Percentiles rank a stretch among this genome's conserved stretches.
Conservation (phyloP, 1,284 basidiomycete species). For the Ceratobasidium sp. region DNA sequence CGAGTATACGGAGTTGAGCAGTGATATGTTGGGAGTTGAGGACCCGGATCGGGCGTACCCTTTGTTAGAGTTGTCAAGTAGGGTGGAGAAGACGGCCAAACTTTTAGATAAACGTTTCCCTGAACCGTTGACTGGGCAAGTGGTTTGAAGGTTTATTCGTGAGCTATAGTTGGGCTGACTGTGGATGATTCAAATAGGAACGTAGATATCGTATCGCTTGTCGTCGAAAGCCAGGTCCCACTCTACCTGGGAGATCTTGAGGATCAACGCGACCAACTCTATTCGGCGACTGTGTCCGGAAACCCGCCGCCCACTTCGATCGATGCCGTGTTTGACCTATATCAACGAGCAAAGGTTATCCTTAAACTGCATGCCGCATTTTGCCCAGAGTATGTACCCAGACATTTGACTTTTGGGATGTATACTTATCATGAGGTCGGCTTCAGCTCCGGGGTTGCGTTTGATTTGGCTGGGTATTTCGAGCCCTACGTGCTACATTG, state of each 20-base stretch:
- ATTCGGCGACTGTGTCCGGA: constrained; percentile 83
- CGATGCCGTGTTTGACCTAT: constrained; percentile 90
- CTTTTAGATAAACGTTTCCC: constrained; percentile 87
- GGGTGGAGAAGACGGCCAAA: constrained; percentile 90
- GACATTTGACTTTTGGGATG: background rate
- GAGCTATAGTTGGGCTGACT: constrained; percentile 5
- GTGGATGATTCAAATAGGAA: constrained; percentile 61
- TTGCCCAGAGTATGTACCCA: constrained; percentile 73
- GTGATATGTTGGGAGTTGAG: constrained; percentile 69
- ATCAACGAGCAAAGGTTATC: constrained; percentile 80
- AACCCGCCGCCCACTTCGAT: constrained; percentile 84
- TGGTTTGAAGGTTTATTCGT: constrained; percentile 46
- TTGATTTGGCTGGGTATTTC: constrained; percentile 83
- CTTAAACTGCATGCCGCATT: constrained; percentile 86
- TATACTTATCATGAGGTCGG: constrained; percentile 28
- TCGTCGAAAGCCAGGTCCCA: constrained; percentile 81
- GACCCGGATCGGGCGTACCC: constrained; percentile 78
- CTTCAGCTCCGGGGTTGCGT: constrained; percentile 69
- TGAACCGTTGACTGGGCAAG: constrained; percentile 83
- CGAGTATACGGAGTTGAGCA: constrained; percentile 78
- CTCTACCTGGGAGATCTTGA: constrained; percentile 84
- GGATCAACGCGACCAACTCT: constrained; percentile 75
- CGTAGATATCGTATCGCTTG: constrained; percentile 84
- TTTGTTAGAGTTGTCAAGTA: constrained; percentile 85
- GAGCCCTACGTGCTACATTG: constrained; percentile 91